Evolutionary conservation across 495 filamentous ascomycete species (phyloP).

Genomic region (Aspergillus homomorphus): DNA sequence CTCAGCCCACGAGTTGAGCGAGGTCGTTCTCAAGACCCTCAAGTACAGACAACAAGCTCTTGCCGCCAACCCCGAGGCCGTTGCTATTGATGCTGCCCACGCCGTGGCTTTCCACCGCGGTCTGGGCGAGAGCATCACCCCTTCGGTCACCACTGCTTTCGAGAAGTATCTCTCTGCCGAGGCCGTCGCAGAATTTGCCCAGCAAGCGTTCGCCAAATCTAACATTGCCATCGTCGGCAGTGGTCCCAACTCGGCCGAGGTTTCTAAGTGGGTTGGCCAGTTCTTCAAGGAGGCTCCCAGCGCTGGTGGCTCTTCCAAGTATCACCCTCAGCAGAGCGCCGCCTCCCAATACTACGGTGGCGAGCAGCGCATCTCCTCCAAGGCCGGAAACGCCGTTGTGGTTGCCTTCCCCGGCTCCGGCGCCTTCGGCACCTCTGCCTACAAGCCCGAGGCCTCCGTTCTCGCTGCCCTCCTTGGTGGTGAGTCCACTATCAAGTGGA

Average conservation of each 20-base stretch:
- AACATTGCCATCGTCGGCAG: slow-evolving; percentile 91
- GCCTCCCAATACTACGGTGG: slow-evolving; percentile 88
- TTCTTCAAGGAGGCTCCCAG: slow-evolving; percentile 66
- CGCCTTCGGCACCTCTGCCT: slow-evolving; percentile 62
- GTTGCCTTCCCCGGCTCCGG: slow-evolving; percentile 90
- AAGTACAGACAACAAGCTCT: slow-evolving; percentile 67
- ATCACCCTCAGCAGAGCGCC: slow-evolving; percentile 36
- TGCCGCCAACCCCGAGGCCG: slow-evolving; percentile 58
- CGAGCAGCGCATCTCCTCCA: slow-evolving; percentile 83
- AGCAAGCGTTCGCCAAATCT: slow-evolving; percentile 75
- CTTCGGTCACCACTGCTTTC: slow-evolving; percentile 63
- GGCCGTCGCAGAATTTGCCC: slow-evolving; percentile 66
- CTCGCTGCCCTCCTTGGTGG: slow-evolving; percentile 89
- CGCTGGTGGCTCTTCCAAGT: slow-evolving; percentile 33
- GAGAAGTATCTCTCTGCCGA: slow-evolving; percentile 74
- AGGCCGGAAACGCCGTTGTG: slow-evolving; percentile 70
- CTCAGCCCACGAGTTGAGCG: slow-evolving; percentile 80
- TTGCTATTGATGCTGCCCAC: slow-evolving; percentile 85
- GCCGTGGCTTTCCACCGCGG: slow-evolving; percentile 90
- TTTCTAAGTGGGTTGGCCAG: slow-evolving; percentile 87
- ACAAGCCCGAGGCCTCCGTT: slow-evolving; percentile 87
- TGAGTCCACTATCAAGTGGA: slow-evolving; percentile 91
- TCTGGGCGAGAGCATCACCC: slow-evolving; percentile 72
- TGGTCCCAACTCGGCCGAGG: slow-evolving; percentile 69
- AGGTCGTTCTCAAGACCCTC: slow-evolving; percentile 74